Percentiles rank a stretch among this genome's conserved stretches.
These are phyloP conservation scores for Alternaria solani DNA, from an alignment of 2,329 filamentous ascomycete species.

Conservation along the genomic window DNA sequence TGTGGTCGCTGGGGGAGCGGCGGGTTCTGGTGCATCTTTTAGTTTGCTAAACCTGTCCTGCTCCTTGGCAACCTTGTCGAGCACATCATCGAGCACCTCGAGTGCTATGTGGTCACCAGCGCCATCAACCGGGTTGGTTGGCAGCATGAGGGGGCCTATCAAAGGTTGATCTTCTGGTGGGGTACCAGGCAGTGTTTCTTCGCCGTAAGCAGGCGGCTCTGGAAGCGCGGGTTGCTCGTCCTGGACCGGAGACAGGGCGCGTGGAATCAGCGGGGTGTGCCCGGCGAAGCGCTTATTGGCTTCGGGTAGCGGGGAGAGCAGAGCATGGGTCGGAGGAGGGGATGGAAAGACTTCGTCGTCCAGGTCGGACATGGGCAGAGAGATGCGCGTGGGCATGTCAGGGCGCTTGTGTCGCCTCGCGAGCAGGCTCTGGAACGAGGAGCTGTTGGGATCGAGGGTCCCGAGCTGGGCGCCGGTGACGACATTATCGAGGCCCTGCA, in stretches of 20 bases:
- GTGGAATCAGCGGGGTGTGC: constrained; percentile 47
- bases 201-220: constrained; percentile 20
- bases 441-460: constrained; percentile 8
- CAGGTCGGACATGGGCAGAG: constrained; percentile 30
- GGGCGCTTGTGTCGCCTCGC: constrained; percentile 36
- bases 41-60: constrained; percentile 29
- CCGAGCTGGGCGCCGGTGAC: constrained; percentile 11
- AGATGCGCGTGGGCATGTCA: constrained; percentile 33
- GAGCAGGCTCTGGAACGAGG: constrained; percentile 28
- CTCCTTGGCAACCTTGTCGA: constrained; percentile 37
- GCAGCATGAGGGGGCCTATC: constrained; percentile 44
- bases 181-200: constrained; percentile 16
- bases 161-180: constrained; percentile 36
- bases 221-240: constrained; percentile 16
- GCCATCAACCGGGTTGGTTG: constrained; percentile 42
- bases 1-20: background rate
- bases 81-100: constrained; percentile 35
- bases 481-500: constrained; percentile 22
- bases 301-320: constrained; percentile 45
- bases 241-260: constrained; percentile 23
- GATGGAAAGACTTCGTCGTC: constrained; percentile 40
- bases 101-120: constrained; percentile 41
- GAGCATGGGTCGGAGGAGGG: constrained; percentile 42
- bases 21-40: constrained; percentile 24
- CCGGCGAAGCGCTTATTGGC: constrained; percentile 48